Evolutionary conservation across 441 rosid genomes (phyloP), one percentile per base, ranked within the genome.

Genomic region (Rhodomyrtus psidioides): DNA sequence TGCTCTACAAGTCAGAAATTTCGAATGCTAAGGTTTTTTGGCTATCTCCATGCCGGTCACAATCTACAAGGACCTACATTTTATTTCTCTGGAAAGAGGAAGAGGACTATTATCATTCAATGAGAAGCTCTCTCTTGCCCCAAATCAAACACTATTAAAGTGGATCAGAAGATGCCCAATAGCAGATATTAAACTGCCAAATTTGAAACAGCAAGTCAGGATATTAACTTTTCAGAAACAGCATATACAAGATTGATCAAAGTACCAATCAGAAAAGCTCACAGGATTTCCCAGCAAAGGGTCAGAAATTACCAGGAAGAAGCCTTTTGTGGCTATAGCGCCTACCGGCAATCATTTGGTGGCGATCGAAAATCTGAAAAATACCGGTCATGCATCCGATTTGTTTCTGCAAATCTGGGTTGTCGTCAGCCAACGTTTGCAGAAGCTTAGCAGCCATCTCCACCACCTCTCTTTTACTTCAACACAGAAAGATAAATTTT

Each of bases 351-450:
- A 96, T 84, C 88, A 91, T 85, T 34, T 91, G 93, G 53, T 92
- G 94, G n/a, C 96, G 94, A 92, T 96, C 99, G 88, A 97, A 96
- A 82, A 97, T 87, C 91, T 97, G 99, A 83, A 94, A 92, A 88
- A 95, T 91, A 86, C 98, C 98, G 74, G 93, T 94, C 96, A 97
- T 94, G 92, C 99, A 97, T 87, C 99, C 99, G 28, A 96, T 93
- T 88, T 93, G 96, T 94, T 92, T 96, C 93, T 94, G 96, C 90
- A 97, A 91, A 89, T 95, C 98, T 53, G 96, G 92, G 88, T 94
- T 95, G 30, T 97, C 98, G 91, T 96, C 99, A 85, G 98, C 95
- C 85, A 97, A 90, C 28, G 96, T 91, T 90, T 96, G 95, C 60
- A 97, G 90, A 87, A 96, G 97, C 90, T 96, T 96, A 34, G 99